Percentiles rank a stretch among this genome's conserved stretches.
These are phyloP conservation scores for Paecilomyces fulvus DNA, from an alignment of 2,329 filamentous ascomycete species.

Conservation along the genomic window DNA sequence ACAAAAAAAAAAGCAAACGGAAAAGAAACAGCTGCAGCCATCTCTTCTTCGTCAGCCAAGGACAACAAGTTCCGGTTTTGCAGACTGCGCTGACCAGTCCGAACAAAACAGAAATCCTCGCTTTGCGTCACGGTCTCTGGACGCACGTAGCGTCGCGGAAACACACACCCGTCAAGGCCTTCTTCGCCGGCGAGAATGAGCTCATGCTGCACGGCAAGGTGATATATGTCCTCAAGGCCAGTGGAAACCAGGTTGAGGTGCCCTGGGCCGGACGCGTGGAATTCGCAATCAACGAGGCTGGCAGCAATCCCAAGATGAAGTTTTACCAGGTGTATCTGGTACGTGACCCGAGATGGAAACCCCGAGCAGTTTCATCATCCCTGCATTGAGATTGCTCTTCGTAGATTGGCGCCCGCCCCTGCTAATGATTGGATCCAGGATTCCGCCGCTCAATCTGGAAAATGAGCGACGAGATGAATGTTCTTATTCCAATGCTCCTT, in stretches of 20 bases:
- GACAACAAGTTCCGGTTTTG: not conserved
- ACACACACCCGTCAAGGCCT: slow-evolving; percentile 22
- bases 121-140: slow-evolving; percentile 28
- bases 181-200: slow-evolving; percentile 24
- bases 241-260: slow-evolving; percentile 24
- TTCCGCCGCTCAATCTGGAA: slow-evolving; percentile 6
- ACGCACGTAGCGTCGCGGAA: slow-evolving; percentile 25
- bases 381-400: not conserved
- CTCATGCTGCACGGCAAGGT: slow-evolving; percentile 32
- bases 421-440: slow-evolving; percentile 1
- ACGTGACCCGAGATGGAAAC: slow-evolving; percentile 6
- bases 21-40: not conserved
- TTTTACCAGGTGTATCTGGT: slow-evolving; percentile 36
- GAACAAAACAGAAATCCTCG: slow-evolving; percentile 20
- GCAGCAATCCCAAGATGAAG: slow-evolving; percentile 22
- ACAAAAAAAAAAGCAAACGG: not conserved
- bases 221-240: slow-evolving; percentile 23
- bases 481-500: not conserved
- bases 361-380: not conserved
- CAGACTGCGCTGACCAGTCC: not conserved
- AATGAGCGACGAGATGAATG: not conserved
- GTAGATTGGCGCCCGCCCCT: not conserved
- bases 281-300: slow-evolving; percentile 16
- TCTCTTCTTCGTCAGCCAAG: not conserved
- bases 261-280: slow-evolving; percentile 30